Evolutionary conservation across 176 grass and related monocot genomes (phyloP), one percentile per base, ranked within the genome.

Genomic region (Oryza officinalis): DNA sequence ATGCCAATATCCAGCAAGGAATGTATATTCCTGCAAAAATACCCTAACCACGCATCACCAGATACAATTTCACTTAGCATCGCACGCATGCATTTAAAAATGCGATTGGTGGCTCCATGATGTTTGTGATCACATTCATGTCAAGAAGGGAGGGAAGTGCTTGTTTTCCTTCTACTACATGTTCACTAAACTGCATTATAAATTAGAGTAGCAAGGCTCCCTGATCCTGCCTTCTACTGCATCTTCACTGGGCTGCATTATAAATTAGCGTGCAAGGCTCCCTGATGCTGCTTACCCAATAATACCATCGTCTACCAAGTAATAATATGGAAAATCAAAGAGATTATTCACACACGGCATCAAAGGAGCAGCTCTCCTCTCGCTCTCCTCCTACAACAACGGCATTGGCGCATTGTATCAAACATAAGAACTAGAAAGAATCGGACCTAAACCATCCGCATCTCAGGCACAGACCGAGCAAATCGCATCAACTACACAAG

Each of bases 361-460:
- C 14, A 20, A 59, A n/a, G 75, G 23, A 59, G 69, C 10, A 65
- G n/a, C 18, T 25, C 76, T 11, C 17, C 6, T 14, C 38, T 65
- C 59, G 31, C 73, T 41, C 27, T 0, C 66, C 65, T 77, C 30
- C 38, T 35, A 4, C 8, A 5, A 59, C 43, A 10, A 63, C 28
- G 18, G 18, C 52, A 57, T 57, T 57, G 52, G 20, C 5, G 27
- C 80, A 90, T 78, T 90, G 74, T 61, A 32, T 79, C 60, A 22
- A 79, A 28, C 83, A 59, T 9, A 63, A 5, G 35, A 45, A 28
- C 67, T n/a, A 38, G 8, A 26, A 3, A 32, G 10, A 77, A 60
- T 32, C 9, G 15, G 49, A 57, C 14, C 47, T 49, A 69, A 10
- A 69, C 40, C 60, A 63, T 33, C n/a, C n/a, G 9, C 22, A 76